A percentile compares a stretch with the other conserved stretches of the same genome.
Conservation (phyloP, 768 basidiomycete species). For the Suillus clintonianus region DNA sequence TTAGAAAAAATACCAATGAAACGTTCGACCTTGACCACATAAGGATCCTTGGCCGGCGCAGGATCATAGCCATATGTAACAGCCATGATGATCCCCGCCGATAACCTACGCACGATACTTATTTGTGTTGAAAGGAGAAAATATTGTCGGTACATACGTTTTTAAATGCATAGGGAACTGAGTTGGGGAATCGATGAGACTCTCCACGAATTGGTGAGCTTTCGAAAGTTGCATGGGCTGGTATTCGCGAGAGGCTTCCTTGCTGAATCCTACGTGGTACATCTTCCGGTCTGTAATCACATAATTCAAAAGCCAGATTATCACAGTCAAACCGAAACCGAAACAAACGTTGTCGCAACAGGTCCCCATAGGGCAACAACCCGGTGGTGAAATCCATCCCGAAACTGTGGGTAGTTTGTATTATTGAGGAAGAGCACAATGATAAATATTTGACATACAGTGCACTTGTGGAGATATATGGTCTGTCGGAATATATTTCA, state of each 20-base stretch:
- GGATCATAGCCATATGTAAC: constrained; percentile 28
- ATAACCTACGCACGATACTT: constrained; percentile 14
- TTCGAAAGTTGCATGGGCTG: constrained; percentile 16
- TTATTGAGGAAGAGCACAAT: background rate
- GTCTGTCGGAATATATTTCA: constrained; percentile 27
- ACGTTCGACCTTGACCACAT: constrained; percentile 21
- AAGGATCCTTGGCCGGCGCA: constrained; percentile 22
- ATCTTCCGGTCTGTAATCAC: constrained; percentile 25
- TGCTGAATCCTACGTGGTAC: constrained; percentile 21
- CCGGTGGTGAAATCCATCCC: constrained; percentile 32
- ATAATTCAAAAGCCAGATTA: background rate
- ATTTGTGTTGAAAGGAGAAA: background rate
- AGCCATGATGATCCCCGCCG: constrained; percentile 24
- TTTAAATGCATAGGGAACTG: constrained; percentile 16
- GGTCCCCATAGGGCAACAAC: constrained; percentile 29
- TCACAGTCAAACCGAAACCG: constrained; percentile 19
- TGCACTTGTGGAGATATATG: constrained; percentile 20
- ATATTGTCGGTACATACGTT: constrained; percentile 21
- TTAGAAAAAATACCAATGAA: constrained; percentile 11
- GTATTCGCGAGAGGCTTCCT: constrained; percentile 13
- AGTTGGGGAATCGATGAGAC: constrained; percentile 20
- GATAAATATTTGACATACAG: constrained; percentile 11
- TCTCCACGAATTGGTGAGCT: constrained; percentile 22
- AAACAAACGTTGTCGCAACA: constrained; percentile 26
- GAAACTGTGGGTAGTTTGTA: constrained; percentile 15